Evolutionary conservation across 257 asterid genomes (phyloP).

Genomic region (Rehmannia glutinosa): DNA sequence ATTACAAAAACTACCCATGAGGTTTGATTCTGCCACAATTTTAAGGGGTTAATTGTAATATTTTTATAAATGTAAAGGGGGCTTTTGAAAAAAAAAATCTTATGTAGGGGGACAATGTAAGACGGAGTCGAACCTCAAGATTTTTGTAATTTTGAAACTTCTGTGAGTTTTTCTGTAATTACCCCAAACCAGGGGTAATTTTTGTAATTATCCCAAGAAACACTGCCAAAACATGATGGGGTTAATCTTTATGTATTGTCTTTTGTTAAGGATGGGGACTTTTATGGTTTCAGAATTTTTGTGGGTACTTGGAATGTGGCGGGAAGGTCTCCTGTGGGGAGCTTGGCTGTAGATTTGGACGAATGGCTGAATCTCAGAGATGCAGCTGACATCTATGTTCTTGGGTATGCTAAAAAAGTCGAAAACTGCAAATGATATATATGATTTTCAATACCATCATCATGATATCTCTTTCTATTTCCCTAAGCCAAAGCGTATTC

Average conservation of each 20-base stretch:
- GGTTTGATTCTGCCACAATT: too few species aligned
- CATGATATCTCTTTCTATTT: neutral
- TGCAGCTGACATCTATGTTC: constrained; percentile 81
- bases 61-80: too few species aligned
- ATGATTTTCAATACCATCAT: neutral
- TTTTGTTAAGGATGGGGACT: neutral
- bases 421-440: neutral
- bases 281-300: constrained; percentile 49
- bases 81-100: neutral
- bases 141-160: too few species aligned
- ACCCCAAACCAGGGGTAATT: too few species aligned
- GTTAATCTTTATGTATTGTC: neutral
- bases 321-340: constrained; percentile 82
- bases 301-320: constrained; percentile 98
- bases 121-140: too few species aligned
- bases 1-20: too few species aligned
- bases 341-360: constrained; percentile 74
- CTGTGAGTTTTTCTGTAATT: too few species aligned
- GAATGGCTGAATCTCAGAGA: constrained; percentile 87
- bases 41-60: too few species aligned
- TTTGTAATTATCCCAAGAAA: too few species aligned
- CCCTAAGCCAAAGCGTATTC: neutral
- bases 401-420: constrained; percentile 56
- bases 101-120: too few species aligned
- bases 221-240: neutral